Evolutionary conservation across 2,329 filamentous ascomycete genomes (phyloP).

Genomic region (Xylariaceae sp.): DNA sequence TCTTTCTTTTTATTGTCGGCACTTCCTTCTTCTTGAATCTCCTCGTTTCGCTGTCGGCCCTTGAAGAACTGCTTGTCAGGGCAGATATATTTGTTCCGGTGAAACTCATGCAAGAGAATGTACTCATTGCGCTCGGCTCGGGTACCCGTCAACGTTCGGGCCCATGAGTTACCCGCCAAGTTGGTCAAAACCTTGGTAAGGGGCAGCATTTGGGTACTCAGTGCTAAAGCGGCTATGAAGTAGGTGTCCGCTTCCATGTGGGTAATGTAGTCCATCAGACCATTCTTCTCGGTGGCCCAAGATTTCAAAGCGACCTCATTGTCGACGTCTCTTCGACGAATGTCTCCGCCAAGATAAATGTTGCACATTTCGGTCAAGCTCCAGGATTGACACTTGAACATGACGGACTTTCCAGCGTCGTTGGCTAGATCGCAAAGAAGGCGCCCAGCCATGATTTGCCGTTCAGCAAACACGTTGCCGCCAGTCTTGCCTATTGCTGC

Average conservation of each 20-base stretch:
- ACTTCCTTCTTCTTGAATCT: constrained; percentile 62
- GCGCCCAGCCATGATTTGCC: constrained; percentile 82
- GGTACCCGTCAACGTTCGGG: constrained; percentile 89
- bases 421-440: constrained; percentile 92
- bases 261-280: constrained; percentile 86
- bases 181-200: constrained; percentile 95
- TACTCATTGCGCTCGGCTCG: constrained; percentile 98
- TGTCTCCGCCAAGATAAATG: constrained; percentile 73
- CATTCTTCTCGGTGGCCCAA: constrained; percentile 79
- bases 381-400: constrained; percentile 98
- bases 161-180: constrained; percentile 96
- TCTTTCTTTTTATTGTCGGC: constrained; percentile 92
- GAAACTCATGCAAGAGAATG: constrained; percentile 95
- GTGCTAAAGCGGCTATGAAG: constrained; percentile 85
- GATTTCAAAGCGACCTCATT: constrained; percentile 82
- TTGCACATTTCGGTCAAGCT: constrained; percentile 96
- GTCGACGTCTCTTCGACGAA: constrained; percentile 77
- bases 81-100: constrained; percentile 95
- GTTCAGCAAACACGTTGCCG: constrained; percentile 88
- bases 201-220: constrained; percentile 87
- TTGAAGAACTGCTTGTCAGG: constrained; percentile 89
- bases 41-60: constrained; percentile 66
- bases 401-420: constrained; percentile 93
- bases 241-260: constrained; percentile 96
- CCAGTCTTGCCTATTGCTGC: constrained; percentile 79